Evolutionary conservation across 805 yeast species (phyloP).

Genomic region (Cyberlindnera samutprakarnensis): DNA sequence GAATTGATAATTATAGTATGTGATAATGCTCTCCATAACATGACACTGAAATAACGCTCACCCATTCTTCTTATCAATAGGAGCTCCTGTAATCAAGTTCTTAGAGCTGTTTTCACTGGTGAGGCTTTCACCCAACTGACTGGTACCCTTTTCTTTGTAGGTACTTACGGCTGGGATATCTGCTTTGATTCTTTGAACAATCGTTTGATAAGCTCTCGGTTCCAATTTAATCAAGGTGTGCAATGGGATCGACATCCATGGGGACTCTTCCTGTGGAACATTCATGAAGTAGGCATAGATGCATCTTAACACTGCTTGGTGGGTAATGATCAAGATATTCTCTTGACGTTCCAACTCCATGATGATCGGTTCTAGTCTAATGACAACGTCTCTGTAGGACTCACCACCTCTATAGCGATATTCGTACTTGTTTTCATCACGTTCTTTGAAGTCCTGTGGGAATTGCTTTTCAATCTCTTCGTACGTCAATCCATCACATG

Average conservation of each 20-base stretch:
- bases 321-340: slow-evolving; percentile 90
- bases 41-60: too few relatives aligned
- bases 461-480: slow-evolving; percentile 79
- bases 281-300: slow-evolving; percentile 98
- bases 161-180: slow-evolving; percentile 98
- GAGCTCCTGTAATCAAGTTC: slow-evolving; percentile 23
- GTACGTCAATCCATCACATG: slow-evolving; percentile 94
- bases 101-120: slow-evolving; percentile 17
- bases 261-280: slow-evolving; percentile 94
- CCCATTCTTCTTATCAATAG: slow-evolving; percentile 2
- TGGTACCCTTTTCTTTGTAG: slow-evolving; percentile 89
- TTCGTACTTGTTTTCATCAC: slow-evolving; percentile 94
- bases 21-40: too few relatives aligned
- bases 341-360: slow-evolving; percentile 98
- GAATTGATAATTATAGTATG: too few relatives aligned
- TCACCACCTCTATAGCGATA: slow-evolving; percentile 97
- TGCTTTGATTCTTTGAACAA: slow-evolving; percentile 86
- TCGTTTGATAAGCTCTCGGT: slow-evolving; percentile 89
- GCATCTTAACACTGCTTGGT: slow-evolving; percentile 95
- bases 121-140: slow-evolving; percentile 33
- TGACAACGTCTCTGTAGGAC: slow-evolving; percentile 90
- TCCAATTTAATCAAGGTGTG: slow-evolving; percentile 92
- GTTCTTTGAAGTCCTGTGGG: slow-evolving; percentile 92
- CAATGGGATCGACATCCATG: slow-evolving; percentile 98
- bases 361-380: slow-evolving; percentile 91